Evolutionary conservation across 345 rosid genomes (phyloP).

Genomic region (Camelina hispida): DNA sequence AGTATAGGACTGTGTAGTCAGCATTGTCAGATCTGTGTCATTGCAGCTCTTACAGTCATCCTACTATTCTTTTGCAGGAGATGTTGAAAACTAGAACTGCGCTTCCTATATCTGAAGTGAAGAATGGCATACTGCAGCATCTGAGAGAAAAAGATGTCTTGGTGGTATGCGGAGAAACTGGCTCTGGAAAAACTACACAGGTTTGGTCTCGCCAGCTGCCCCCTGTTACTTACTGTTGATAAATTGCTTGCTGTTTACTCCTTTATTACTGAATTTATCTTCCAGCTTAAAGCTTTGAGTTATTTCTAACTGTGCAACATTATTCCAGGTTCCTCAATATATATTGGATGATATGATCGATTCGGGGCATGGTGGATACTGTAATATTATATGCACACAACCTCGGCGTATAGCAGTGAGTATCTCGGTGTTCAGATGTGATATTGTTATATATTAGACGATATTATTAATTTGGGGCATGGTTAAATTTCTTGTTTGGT

Average conservation of each 20-base stretch:
- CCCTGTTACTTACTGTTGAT: conserved; percentile 12
- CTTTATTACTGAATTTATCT: conserved; percentile 1
- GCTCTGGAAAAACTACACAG: conserved; percentile 99
- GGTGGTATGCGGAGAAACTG: conserved; percentile 96
- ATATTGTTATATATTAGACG: not conserved
- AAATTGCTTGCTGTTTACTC: not conserved
- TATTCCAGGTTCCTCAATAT: conserved; percentile 88
- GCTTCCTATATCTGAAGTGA: conserved; percentile 79
- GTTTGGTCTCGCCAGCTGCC: conserved; percentile 41
- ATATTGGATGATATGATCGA: conserved; percentile 93
- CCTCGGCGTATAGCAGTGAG: conserved; percentile 91
- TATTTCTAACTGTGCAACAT: conserved; percentile 23
- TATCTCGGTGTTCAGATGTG: conserved; percentile 24
- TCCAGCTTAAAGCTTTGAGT: conserved; percentile 26
- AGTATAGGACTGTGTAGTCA: not conserved
- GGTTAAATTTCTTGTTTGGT: not conserved
- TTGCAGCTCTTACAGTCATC: not conserved
- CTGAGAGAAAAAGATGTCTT: conserved; percentile 76
- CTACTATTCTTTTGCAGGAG: conserved; percentile 54
- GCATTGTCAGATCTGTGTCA: conserved; percentile 21
- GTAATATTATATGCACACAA: conserved; percentile 93
- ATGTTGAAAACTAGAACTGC: conserved; percentile 68
- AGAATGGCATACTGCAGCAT: conserved; percentile 65
- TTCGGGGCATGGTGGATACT: conserved; percentile 74
- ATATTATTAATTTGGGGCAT: not conserved